These are phyloP conservation scores for Parmales sp. DNA, from an alignment of 108 stramenopile genomes.

Conservation along the genomic window DNA sequence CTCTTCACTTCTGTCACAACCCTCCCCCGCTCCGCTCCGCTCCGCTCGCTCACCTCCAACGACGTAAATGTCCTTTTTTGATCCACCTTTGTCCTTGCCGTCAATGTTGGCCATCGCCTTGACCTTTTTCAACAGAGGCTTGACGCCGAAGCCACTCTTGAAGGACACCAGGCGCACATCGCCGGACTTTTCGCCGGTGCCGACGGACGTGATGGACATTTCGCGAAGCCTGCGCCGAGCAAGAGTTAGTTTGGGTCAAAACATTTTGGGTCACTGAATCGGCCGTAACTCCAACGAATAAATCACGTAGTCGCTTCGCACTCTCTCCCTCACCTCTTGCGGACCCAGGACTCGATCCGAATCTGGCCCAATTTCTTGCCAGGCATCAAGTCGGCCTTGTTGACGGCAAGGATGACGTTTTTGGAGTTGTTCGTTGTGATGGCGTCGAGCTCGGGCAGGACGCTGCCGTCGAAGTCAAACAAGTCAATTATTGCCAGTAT, in stretches of 20 bases:
- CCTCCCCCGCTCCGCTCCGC: no score
- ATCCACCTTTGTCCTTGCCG: no score
- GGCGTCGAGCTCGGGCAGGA: conserved; percentile 71
- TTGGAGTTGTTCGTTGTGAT: conserved; percentile 81
- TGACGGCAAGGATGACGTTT: conserved; percentile 79
- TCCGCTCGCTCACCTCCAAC: no score
- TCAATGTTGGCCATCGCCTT: conserved; percentile 58
- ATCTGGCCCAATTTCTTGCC: conserved; percentile 66
- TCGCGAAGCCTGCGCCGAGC: no score
- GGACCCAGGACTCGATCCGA: conserved; percentile 73
- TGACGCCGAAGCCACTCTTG: conserved; percentile 68
- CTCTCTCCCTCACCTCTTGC: no score
- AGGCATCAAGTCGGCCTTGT: conserved; percentile 75
- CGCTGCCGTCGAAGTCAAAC: conserved; percentile 78
- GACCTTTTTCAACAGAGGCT: conserved; percentile 62
- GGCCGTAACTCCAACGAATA: no score
- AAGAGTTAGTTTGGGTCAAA: no score
- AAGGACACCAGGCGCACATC: conserved; percentile 70
- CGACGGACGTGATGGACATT: no score
- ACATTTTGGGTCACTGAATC: no score
- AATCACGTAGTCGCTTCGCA: no score
- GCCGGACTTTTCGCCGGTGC: no score
- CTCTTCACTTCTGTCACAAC: no score
- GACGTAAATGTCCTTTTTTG: conserved; percentile 73
- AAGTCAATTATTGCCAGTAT: conserved; percentile 73